Evolutionary conservation across 2,329 filamentous ascomycete species (phyloP), one percentile per base, ranked within the genome.

Genomic region (Fusarium tuaranense): DNA sequence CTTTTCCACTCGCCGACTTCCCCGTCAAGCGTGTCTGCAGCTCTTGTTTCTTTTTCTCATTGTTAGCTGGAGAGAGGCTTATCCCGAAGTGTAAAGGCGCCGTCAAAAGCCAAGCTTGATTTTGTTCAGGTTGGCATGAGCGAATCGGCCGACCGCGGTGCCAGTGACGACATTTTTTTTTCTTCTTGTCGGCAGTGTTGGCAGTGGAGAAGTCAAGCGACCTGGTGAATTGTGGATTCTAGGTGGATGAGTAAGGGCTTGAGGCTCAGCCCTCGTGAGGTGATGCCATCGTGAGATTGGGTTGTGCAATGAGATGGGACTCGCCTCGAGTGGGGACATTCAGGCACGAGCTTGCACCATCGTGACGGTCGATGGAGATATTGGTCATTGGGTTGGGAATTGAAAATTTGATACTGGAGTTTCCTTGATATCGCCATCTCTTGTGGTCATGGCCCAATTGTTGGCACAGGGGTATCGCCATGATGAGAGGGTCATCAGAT

Each of bases 211-310:
- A 22, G 32, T 60, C 41, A 65, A 63, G 63, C 30, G 55, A 57
- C 38, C 41, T 48, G 55, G 34, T 73, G 44, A 48, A 32, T 48
- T 59, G 34, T 73, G 44, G 55, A 32, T 48, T 59, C 38, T 38
- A 58, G 48, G 63, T 39, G 67, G 69, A 63, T 67, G 27, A 59
- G 63, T 51, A 68, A 65, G 62, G 53, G 66, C 68, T 55, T 62
- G 32, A 65, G 58, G 64, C 65, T 62, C 63, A 67, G 67, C 48
- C 62, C 69, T 70, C 58, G 67, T 74, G 68, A 68, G 53, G 64
- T 79, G 75, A 77, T 78, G 77, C 72, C 72, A 78, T 79, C 74
- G 70, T 72, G 70, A 78, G 76, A 78, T 72, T 78, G 75, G 75
- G 72, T 78, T 78, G 70, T 74, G 72, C 67, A 60, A 70, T 71